Evolutionary conservation across 768 basidiomycete species (phyloP), one percentile per base, ranked within the genome.

Genomic region (Agaricus sinodeliciosus): DNA sequence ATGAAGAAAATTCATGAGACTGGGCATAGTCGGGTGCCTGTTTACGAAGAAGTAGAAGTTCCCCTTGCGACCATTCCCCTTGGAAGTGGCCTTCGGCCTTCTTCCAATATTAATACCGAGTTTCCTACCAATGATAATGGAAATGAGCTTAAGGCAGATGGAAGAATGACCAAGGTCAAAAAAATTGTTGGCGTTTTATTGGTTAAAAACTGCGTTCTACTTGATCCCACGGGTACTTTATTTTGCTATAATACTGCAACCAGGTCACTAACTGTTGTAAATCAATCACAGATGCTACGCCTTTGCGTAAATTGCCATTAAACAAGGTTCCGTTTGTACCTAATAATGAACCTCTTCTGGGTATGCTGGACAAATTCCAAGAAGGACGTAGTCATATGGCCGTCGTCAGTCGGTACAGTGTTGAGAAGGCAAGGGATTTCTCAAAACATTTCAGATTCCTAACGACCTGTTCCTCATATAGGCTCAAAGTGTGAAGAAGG

Each of bases 331-430:
- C 85, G 0, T 88, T 87, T 49, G 88, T 94, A 3, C 88, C 91
- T 2, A 85, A 84, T 41, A 91, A 94, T 60, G 89, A 92, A 66
- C 79, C 91, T 19, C 72, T 95, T 0, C 77, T 94, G 12, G 83
- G 87, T 22, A 89, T 93, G 56, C 74, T 94, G 28, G 91, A 94
- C 65, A 85, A 76, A 55, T 94, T 94, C 66, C 91, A 94, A 65
- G 90, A 92, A 62, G 92, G 90, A 3, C 77, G 90, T 27, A 90
- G 87, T 39, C 92, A 95, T 64, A 94, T 95, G 81, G 92, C 92
- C 18, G 87, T 94, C 59, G 90, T 94, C 49, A 84, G 83, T 56
- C 81, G 89, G 42, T 81, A 87, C 59, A 86, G 82, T 48, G 76
- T 76, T 11, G 81, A 85, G 54, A 85, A 82, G 66, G 76, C 73